These are phyloP conservation scores for Tylopilus felleus DNA, from an alignment of 768 basidiomycete species.

Conservation along the genomic window DNA sequence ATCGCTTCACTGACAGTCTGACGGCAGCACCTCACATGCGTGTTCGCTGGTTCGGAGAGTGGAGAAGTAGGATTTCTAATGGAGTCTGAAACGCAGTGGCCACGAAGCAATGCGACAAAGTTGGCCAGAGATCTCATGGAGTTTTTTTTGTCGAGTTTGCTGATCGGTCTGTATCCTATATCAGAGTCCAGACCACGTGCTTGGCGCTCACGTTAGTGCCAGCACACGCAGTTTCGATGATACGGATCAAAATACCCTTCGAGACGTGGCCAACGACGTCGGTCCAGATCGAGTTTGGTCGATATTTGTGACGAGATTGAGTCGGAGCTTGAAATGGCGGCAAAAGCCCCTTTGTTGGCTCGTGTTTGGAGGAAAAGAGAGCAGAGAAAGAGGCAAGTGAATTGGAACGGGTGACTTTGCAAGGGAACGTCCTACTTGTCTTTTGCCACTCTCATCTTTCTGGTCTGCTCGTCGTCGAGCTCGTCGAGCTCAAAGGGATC, in stretches of 20 bases:
- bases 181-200: background rate
- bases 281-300: no score
- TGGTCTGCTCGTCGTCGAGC: conserved; percentile 15
- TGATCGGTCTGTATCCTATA: background rate
- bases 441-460: conserved; percentile 4
- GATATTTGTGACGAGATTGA: background rate
- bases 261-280: no score
- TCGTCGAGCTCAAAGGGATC: conserved; percentile 12
- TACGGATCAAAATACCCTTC: background rate
- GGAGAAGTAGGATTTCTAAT: no score
- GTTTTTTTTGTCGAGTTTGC: background rate
- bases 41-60: no score
- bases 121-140: background rate
- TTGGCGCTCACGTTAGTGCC: background rate
- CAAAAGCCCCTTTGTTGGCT: conserved; percentile 27
- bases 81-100: no score
- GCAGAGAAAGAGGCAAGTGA: conserved; percentile 11
- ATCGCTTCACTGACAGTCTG: background rate
- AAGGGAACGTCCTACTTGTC: conserved; percentile 20
- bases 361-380: conserved; percentile 24
- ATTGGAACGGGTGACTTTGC: conserved; percentile 16
- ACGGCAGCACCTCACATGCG: no score
- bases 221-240: background rate
- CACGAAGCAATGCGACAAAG: background rate
- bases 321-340: conserved; percentile 21